These are phyloP conservation scores for Pelargonium myrrhifolium DNA, from an alignment of 441 rosid species.

Conservation along the genomic window DNA sequence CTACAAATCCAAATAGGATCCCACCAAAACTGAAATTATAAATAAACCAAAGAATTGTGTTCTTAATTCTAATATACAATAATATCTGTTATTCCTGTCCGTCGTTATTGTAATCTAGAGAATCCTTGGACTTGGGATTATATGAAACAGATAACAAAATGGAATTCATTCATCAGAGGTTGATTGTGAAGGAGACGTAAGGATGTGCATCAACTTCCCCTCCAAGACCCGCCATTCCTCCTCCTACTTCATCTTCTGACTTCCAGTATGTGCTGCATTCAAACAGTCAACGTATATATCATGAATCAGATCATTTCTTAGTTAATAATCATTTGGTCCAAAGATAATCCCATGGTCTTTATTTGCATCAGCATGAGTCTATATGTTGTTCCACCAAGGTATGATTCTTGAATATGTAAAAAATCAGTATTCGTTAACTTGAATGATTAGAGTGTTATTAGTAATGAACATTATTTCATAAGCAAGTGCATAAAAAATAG, in stretches of 20 bases:
- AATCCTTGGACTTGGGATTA: constrained; percentile 16
- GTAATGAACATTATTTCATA: no score
- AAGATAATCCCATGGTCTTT: no score
- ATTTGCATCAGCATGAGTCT: no score
- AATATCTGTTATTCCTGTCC: constrained; percentile 18
- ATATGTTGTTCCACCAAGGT: no score
- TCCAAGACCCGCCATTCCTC: constrained; percentile 67
- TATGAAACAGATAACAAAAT: constrained; percentile 2
- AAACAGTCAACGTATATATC: background rate
- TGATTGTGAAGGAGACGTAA: constrained; percentile 70
- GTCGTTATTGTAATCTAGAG: constrained; percentile 26
- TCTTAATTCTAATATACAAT: background rate
- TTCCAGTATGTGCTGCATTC: constrained; percentile 88
- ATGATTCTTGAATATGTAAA: no score
- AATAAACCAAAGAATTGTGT: background rate
- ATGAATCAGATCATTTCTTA: background rate
- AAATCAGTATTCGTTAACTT: no score
- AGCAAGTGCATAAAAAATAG: no score
- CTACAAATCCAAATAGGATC: background rate
- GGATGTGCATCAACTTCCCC: constrained; percentile 81
- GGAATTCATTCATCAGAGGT: constrained; percentile 31
- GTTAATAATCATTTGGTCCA: no score
- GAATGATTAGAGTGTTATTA: no score
- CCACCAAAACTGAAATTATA: background rate
- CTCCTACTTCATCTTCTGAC: constrained; percentile 69